Conservation (phyloP, 129 eudicot genomes). For the Flaveria robusta region DNA sequence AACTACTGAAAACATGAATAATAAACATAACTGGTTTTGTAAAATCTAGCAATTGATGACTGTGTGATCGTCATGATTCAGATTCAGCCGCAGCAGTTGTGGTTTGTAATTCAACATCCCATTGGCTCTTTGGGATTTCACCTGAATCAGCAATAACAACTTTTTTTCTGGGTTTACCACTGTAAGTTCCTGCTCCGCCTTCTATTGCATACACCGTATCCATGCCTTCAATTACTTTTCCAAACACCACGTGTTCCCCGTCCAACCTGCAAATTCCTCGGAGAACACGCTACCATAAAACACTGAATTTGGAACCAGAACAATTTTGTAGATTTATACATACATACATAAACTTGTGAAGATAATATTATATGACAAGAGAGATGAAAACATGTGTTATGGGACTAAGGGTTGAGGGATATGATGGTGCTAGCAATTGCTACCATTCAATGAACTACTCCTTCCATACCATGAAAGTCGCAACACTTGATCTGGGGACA, state of each 20-base stretch:
- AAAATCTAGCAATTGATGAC: slow-evolving; percentile 28
- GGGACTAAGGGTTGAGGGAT: too few species aligned
- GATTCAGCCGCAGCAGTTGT: background rate
- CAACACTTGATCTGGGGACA: background rate
- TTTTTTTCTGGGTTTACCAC: slow-evolving; percentile 91
- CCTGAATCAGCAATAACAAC: slow-evolving; percentile 79
- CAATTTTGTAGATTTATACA: background rate
- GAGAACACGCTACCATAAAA: background rate
- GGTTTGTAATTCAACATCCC: slow-evolving; percentile 60
- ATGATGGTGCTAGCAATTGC: background rate
- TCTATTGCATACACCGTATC: slow-evolving; percentile 84
- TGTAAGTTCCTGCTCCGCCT: slow-evolving; percentile 96
- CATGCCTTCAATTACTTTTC: slow-evolving; percentile 91
- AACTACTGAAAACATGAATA: slow-evolving; percentile 19
- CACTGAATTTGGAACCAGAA: background rate
- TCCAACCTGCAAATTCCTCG: slow-evolving; percentile 61
- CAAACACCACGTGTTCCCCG: slow-evolving; percentile 81
- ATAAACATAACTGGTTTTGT: slow-evolving; percentile 6
- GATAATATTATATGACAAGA: too few species aligned
- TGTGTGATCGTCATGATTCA: slow-evolving; percentile 36
- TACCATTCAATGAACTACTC: background rate
- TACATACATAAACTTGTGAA: background rate
- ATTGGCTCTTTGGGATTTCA: slow-evolving; percentile 68
- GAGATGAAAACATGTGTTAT: too few species aligned
- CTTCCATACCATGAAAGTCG: background rate